These are phyloP conservation scores for Gnaphalium uliginosum DNA, from an alignment of 129 eudicot species.

Conservation along the genomic window DNA sequence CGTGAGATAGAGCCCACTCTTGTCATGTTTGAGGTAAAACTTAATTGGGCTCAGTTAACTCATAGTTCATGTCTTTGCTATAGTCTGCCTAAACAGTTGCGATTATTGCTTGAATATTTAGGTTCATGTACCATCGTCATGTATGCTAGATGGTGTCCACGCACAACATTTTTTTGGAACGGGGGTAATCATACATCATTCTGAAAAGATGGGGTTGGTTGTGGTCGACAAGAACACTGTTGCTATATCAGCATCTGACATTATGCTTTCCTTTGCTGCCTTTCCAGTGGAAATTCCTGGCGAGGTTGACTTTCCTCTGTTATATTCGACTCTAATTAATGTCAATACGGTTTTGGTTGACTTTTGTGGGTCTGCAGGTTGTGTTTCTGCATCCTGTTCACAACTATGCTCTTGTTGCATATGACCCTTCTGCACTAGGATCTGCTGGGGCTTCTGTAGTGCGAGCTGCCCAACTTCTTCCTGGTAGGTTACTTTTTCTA, in stretches of 20 bases:
- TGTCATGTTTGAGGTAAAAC: slow-evolving; percentile 86
- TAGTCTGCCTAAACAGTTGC: slow-evolving; percentile 1
- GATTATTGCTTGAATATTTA: slow-evolving; percentile 31
- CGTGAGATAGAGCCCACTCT: slow-evolving; percentile 84
- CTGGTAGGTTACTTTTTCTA: slow-evolving; percentile 45
- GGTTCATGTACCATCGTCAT: slow-evolving; percentile 94
- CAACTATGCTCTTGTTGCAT: slow-evolving; percentile 89
- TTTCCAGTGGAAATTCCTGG: slow-evolving; percentile 92
- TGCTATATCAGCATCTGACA: slow-evolving; percentile 84
- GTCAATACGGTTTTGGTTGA: slow-evolving; percentile 3
- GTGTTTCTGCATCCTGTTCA: slow-evolving; percentile 96
- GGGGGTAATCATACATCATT: slow-evolving; percentile 85
- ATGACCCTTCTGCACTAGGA: slow-evolving; percentile 86
- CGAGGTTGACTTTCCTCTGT: slow-evolving; percentile 50
- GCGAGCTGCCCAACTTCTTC: slow-evolving; percentile 89
- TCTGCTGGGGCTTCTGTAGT: slow-evolving; percentile 72
- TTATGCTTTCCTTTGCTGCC: slow-evolving; percentile 96
- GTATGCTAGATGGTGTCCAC: slow-evolving; percentile 98
- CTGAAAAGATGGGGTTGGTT: slow-evolving; percentile 81
- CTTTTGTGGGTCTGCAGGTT: slow-evolving; percentile 47
- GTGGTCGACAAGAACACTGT: slow-evolving; percentile 94
- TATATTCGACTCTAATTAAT: not conserved
- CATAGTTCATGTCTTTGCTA: not conserved
- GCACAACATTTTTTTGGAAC: slow-evolving; percentile 96
- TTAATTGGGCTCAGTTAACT: not conserved